Base-by-base conservation (phyloP, 2,329 filamentous ascomycete genomes). In the Metarhizium humberi region DNA sequence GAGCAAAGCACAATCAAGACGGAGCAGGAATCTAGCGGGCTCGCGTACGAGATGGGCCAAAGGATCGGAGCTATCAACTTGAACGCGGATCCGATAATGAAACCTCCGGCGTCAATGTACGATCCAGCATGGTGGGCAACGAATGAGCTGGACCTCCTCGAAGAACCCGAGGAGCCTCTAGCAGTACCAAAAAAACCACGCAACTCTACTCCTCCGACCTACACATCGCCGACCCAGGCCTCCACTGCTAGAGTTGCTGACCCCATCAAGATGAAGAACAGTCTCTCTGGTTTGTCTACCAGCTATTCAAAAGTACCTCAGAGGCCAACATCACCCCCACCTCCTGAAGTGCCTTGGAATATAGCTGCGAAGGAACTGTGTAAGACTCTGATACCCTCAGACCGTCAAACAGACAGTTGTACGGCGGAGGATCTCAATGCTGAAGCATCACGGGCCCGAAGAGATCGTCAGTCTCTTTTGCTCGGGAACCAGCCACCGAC, bases 211-310 rank as follows among this genome's bases (percentile, higher is more conserved):
- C 68, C 78, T 8, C 85, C 88, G 2, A 92, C 88, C 2, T 96
- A 92, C 70, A 90, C 84, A 2, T 90, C 91, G 2, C 90, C 92
- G 0, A 97, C 92, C 0, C 88, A 92, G 58, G 88, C 92, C 0
- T 97, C 90, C 46, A 84, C 85, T 1, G 90, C 90, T 29, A 95
- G 90, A 69, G 85, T 90, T 11, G 78, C 88, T 1, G 81, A 87
- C 49, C 80, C 86, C 2, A 74, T 84, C 8, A 87, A 83, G 58
- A 75, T 88, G 59, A 79, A 82, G 46, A 79, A 85, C 32, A 87
- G 78, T 59, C 69, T 84, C 32, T 87, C 86, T 3, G 78, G 78
- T 10, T 71, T 82, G 49, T 64, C 63, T 32, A 66, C 66, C 60
- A 52, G 58, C 4, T 59, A 53, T n/a, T 43, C 59, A 3, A 60